Base-by-base conservation (phyloP, 1,139 yeast species). In the Geotrichum klebahnii region DNA sequence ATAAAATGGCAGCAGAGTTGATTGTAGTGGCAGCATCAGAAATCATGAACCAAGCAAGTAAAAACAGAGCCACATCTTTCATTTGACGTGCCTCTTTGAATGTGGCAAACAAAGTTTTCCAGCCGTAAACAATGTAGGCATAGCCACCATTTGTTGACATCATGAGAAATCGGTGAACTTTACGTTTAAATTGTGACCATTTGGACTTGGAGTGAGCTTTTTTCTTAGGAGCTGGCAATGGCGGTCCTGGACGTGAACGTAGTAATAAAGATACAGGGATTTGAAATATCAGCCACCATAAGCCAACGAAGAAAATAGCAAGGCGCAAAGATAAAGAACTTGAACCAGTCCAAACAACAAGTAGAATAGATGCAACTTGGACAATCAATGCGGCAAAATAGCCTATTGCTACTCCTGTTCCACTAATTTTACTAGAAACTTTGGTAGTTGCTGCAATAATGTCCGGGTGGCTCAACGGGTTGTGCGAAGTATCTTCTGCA, bases 281-380 rank as follows among this genome's bases (percentile, higher is more conserved):
- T 57, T 81, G 86, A 69, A 82, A 82, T 1, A 77, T 53, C 9
- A 80, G 62, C 90, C 90, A 83, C 88, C 89, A 83, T 1, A 76
- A 14, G 0, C 89, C 89, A 17, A 82, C 83, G 33, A 78, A 62
- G 16, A 76, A 69, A 20, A 82, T 73, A 1, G 84, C 84, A 26
- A 74, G 60, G 55, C 79, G 80, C 2, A 82, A 68, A n/a, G 78
- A 74, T 19, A 65, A 64, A 4, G 73, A 63, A 1, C 69, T 62
- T 1, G 78, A 68, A 1, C 75, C 74, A n/a, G 73, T 69, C 36
- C 67, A 66, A 12, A 74, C 66, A 10, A 80, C 73, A 5, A 79
- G 53, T 9, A 72, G 46, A 69, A 82, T 75, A 1, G 87, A 78
- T 3, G 70, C 45, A 1, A 80, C 52, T 59, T 83, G 90, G 1